A percentile compares a stretch with the other conserved stretches of the same genome.
These are phyloP conservation scores for Monosporascus sp. DNA, from an alignment of 2,329 filamentous ascomycete genomes.

Conservation along the genomic window DNA sequence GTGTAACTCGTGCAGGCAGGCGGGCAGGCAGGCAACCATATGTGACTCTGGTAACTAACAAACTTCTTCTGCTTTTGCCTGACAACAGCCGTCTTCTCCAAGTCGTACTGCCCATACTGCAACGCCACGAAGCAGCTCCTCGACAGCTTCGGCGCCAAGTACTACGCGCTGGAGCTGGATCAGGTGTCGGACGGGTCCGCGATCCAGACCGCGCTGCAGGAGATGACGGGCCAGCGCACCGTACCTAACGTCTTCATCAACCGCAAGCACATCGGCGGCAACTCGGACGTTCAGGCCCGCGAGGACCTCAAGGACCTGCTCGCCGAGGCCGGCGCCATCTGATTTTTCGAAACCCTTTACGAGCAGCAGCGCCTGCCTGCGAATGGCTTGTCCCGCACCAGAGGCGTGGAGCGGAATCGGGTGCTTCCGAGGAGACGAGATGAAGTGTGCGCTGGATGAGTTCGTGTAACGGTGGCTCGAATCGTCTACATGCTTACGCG, in stretches of 20 bases:
- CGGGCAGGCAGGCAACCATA: too few species aligned
- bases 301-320: constrained; percentile 63
- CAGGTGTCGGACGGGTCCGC: constrained; percentile 73
- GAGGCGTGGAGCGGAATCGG: too few species aligned
- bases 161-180: constrained; percentile 76
- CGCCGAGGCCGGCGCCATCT: constrained; percentile 59
- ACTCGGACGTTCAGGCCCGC: constrained; percentile 75
- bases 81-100: constrained; percentile 79
- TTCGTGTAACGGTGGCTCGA: too few species aligned
- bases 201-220: constrained; percentile 76
- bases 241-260: constrained; percentile 96
- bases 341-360: constrained; percentile 15
- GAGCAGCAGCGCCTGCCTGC: too few species aligned
- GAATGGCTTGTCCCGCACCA: too few species aligned
- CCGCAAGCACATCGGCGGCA: constrained; percentile 90
- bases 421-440: too few species aligned
- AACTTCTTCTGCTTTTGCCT: neutral
- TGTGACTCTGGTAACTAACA: constrained; percentile 4
- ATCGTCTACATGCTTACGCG: too few species aligned
- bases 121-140: constrained; percentile 70
- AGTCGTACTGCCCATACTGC: constrained; percentile 96
- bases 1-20: too few species aligned
- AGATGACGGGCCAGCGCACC: constrained; percentile 77
- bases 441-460: too few species aligned
- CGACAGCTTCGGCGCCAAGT: constrained; percentile 65